phyloP scores from a whole-genome alignment of 768 basidiomycete species.

The Mycena metata region DNA sequence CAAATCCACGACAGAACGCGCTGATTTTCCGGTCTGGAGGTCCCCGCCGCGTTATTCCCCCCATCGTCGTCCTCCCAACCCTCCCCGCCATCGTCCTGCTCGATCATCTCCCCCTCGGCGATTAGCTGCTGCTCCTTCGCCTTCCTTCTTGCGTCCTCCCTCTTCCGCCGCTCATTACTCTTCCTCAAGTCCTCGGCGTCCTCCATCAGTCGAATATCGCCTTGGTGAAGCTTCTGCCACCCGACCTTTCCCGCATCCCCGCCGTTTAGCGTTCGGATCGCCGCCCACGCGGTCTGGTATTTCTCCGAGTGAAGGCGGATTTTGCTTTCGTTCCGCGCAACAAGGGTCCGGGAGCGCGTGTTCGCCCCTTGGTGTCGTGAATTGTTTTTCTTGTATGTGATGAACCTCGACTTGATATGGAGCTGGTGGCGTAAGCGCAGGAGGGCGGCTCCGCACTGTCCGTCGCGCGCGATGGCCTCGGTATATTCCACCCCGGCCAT shows the following conservation, averaged over 20 bases:
- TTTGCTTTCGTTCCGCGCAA: too few species aligned
- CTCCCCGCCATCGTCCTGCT: neutral
- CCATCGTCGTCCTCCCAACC: neutral
- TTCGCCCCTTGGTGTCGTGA: constrained; percentile 16
- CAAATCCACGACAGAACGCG: constrained; percentile 16
- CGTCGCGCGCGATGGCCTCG: constrained; percentile 16
- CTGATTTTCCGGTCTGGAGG: neutral
- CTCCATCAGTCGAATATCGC: too few species aligned
- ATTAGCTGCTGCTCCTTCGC: neutral
- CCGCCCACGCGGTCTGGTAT: too few species aligned
- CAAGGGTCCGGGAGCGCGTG: neutral
- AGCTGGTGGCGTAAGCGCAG: constrained; percentile 22
- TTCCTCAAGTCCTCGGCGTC: too few species aligned
- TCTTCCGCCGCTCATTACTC: too few species aligned
- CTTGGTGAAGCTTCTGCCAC: neutral
- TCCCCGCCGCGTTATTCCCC: too few species aligned
- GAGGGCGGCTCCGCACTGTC: constrained; percentile 23
- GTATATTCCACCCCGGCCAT: neutral
- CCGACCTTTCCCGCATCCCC: neutral
- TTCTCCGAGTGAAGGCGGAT: too few species aligned
- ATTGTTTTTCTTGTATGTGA: constrained; percentile 14
- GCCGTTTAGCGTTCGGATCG: too few species aligned
- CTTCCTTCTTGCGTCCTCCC: neutral
- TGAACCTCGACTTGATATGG: constrained; percentile 11
- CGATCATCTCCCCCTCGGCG: neutral